Base-by-base conservation (phyloP, 1,284 basidiomycete genomes). In the Fomitopsis palustris region DNA sequence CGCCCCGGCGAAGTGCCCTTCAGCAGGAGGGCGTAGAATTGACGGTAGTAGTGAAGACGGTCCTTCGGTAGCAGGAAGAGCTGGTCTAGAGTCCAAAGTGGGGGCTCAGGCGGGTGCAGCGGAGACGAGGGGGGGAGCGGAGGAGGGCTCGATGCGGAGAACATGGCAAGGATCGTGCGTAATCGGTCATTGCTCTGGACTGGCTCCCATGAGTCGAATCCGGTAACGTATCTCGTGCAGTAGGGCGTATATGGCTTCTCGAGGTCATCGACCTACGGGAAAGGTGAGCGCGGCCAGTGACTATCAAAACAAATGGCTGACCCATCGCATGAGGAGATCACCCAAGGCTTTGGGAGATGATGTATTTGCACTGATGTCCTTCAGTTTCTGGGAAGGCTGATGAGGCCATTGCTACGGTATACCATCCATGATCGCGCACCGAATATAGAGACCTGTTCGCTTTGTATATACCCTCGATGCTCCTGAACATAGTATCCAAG, bases 241-340 rank as follows among this genome's bases (percentile, higher is more conserved):
- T 96, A 99, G 53, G 81, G 83, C 55, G 86, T 86, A 72, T 99
- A 99, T 1, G 97, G 92, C 7, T 80, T 80, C 62, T 95, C 91
- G 43, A 98, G 78, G 70, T 97, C 94, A 64, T 93, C 90, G 65
- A 97, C 92, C 94, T 96, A 69, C 14, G 57, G 16, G 41, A 33
- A 14, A 33, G 16, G 55, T 53, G 54, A 58, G 58, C 42, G 27
- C 43, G 37, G 42, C 25, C 12, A 14, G 10, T 45, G 3, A 21
- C 14, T 5, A 33, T 6, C 16, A 69, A 75, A 35, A 27, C 8
- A 12, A 4, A 27, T 39, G 37, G 74, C 85, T 67, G 66, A 96
- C 95, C 96, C 96, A 99, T 76, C 92, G 88, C 92, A 98, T 98
- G 60, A 99, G 81, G 52, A 99, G 77, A 74, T 98, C 96, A 53